Conservation (phyloP, 2,329 filamentous ascomycete species). For the Pseudogymnoascus verrucosus region DNA sequence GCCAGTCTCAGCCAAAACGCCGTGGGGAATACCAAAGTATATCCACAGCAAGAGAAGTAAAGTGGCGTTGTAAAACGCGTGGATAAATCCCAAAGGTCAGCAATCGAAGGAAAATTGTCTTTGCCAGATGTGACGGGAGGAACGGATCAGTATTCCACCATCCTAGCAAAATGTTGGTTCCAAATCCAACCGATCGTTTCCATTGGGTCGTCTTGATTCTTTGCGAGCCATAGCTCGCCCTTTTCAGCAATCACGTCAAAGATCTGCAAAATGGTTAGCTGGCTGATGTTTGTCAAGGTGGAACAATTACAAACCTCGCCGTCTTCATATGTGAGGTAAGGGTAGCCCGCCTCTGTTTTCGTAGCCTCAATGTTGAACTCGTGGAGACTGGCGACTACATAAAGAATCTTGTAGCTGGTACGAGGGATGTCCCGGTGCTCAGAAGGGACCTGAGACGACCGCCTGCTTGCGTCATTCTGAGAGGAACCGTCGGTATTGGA, state of each 20-base stretch:
- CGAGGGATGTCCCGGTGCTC: constrained; percentile 45
- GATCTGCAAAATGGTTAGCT: constrained; percentile 41
- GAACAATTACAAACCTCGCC: constrained; percentile 58
- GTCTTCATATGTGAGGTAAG: constrained; percentile 89
- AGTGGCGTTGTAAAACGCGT: neutral
- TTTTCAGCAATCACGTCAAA: constrained; percentile 94
- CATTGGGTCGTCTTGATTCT: constrained; percentile 84
- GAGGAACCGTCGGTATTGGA: constrained; percentile 54
- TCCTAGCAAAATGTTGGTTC: constrained; percentile 84
- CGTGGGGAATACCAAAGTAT: neutral
- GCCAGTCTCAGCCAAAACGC: neutral
- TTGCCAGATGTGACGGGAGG: neutral
- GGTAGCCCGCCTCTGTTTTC: constrained; percentile 87
- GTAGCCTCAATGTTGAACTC: constrained; percentile 95
- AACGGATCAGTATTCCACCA: neutral
- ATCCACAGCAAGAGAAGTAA: neutral
- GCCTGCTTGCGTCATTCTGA: constrained; percentile 23
- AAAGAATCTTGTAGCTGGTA: constrained; percentile 63
- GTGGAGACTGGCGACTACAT: constrained; percentile 87
- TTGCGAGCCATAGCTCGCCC: constrained; percentile 93
- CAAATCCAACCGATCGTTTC: constrained; percentile 92
- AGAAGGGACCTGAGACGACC: constrained; percentile 52
- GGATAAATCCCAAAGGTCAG: neutral
- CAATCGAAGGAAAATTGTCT: neutral
- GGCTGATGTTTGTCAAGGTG: neutral